Evolutionary conservation across 768 basidiomycete species (phyloP).

Genomic region (Russula abietina): DNA sequence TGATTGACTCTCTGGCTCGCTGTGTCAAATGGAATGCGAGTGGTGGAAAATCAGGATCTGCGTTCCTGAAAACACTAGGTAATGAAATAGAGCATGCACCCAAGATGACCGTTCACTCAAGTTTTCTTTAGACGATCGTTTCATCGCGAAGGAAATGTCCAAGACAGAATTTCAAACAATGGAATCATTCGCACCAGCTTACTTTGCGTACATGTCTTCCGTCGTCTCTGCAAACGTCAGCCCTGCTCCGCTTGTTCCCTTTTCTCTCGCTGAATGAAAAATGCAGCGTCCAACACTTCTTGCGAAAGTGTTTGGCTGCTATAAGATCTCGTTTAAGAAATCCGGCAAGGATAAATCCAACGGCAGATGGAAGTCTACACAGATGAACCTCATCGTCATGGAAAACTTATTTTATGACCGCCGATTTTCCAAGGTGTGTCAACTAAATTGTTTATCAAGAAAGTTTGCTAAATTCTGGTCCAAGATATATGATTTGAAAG

Average conservation of each 20-base stretch:
- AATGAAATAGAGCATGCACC: conserved; percentile 5
- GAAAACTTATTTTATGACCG: conserved; percentile 95
- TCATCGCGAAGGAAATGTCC: conserved; percentile 96
- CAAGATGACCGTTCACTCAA: conserved; percentile 2
- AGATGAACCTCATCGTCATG: conserved; percentile 97
- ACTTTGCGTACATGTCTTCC: conserved; percentile 98
- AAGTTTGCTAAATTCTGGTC: not conserved
- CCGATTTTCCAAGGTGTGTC: conserved; percentile 74
- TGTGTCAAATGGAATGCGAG: conserved; percentile 95
- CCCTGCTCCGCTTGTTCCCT: conserved; percentile 14
- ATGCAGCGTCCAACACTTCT: conserved; percentile 83
- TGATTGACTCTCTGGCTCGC: conserved; percentile 87
- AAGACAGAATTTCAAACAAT: conserved; percentile 87
- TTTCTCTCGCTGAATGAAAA: conserved; percentile 6
- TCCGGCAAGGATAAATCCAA: conserved; percentile 60
- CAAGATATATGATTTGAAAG: conserved; percentile 96
- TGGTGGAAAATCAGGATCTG: conserved; percentile 95
- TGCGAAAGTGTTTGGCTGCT: conserved; percentile 96
- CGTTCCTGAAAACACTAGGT: conserved; percentile 95
- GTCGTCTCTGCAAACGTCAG: conserved; percentile 78
- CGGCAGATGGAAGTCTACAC: conserved; percentile 68
- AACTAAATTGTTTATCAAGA: not conserved
- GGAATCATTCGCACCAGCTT: conserved; percentile 94
- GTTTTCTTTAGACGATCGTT: conserved; percentile 76
- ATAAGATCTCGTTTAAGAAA: conserved; percentile 87